These are phyloP conservation scores for Amborella trichopoda DNA, from an alignment of 164 flowering plant species.

Conservation along the genomic window DNA sequence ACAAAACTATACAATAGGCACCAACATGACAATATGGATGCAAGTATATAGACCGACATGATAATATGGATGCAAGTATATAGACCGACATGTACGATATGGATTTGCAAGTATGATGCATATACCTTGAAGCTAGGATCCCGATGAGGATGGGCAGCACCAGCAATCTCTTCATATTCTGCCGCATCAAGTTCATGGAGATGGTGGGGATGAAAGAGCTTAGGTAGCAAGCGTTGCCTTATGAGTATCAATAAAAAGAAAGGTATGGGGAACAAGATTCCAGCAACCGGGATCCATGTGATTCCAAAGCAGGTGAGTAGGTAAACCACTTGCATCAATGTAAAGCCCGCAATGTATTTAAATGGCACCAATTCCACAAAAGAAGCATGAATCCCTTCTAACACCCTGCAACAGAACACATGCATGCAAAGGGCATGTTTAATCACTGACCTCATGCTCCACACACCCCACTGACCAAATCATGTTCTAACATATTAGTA, in stretches of 20 bases:
- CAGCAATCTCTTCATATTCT: slow-evolving; percentile 67
- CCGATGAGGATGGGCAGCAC: slow-evolving; percentile 22
- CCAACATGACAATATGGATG: neutral
- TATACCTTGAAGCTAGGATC: slow-evolving; percentile 30
- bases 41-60: neutral
- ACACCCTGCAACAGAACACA: slow-evolving; percentile 25
- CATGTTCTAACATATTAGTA: too few relatives aligned
- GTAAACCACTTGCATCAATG: slow-evolving; percentile 45
- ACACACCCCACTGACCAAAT: too few relatives aligned
- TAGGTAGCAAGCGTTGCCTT: slow-evolving; percentile 61
- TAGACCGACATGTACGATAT: neutral
- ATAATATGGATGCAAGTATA: neutral
- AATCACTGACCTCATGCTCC: too few relatives aligned
- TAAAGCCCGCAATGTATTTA: slow-evolving; percentile 42
- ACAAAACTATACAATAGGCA: neutral
- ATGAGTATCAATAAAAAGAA: slow-evolving; percentile 64
- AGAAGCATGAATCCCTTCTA: slow-evolving; percentile 54
- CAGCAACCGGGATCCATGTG: slow-evolving; percentile 87
- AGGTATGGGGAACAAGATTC: slow-evolving; percentile 72
- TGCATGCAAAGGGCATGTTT: neutral
- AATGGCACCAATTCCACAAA: slow-evolving; percentile 66
- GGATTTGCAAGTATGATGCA: neutral
- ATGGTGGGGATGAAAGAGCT: slow-evolving; percentile 34
- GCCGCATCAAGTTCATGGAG: slow-evolving; percentile 70
- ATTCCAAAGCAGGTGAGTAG: slow-evolving; percentile 59